Conservation (phyloP, 129 eudicot species). For the Lactuca sativa region DNA sequence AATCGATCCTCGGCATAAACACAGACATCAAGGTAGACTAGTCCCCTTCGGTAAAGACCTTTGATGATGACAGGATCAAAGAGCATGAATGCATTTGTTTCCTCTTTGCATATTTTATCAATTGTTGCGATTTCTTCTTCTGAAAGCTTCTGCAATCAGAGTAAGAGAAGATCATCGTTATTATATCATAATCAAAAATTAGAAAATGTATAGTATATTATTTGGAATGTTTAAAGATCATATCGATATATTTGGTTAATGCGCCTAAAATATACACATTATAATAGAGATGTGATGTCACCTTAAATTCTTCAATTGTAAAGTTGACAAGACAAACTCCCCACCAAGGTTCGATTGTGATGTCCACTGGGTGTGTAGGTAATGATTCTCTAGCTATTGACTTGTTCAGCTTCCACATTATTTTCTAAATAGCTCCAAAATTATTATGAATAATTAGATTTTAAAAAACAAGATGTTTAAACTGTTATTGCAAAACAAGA, state of each 20-base stretch:
- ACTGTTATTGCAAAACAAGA: constrained; percentile 12
- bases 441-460: constrained; percentile 30
- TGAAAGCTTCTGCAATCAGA: constrained; percentile 73
- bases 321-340: constrained; percentile 96
- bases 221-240: not conserved
- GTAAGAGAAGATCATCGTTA: not conserved
- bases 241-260: not conserved
- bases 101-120: constrained; percentile 97
- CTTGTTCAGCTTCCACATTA: constrained; percentile 99
- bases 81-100: constrained; percentile 81
- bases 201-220: not conserved
- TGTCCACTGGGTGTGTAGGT: constrained; percentile 89
- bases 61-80: constrained; percentile 83
- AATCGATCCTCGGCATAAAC: constrained; percentile 95
- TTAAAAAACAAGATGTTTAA: constrained; percentile 20
- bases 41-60: constrained; percentile 89
- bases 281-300: constrained; percentile 21
- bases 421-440: constrained; percentile 74
- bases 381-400: constrained; percentile 92
- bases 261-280: constrained; percentile 12
- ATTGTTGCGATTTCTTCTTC: constrained; percentile 97
- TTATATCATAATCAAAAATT: no score
- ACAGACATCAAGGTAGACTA: constrained; percentile 88
- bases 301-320: constrained; percentile 97
- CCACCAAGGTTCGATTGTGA: constrained; percentile 96